Evolutionary conservation across 2,329 filamentous ascomycete species (phyloP), one percentile per base, ranked within the genome.

Genomic region (Seiridium cupressi): DNA sequence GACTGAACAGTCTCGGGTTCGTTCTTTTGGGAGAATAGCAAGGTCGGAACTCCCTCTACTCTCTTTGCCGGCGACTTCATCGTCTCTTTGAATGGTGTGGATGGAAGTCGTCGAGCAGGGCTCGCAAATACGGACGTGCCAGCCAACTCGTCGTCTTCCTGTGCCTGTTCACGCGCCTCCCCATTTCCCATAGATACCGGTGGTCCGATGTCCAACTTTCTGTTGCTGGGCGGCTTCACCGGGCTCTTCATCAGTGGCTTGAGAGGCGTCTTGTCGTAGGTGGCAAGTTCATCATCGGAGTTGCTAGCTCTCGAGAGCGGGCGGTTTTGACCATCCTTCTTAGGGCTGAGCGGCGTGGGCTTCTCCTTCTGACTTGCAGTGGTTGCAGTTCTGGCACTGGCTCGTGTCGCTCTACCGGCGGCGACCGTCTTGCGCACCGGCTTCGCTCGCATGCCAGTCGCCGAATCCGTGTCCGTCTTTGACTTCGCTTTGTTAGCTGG

Each of bases 281-380:
- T 78, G 35, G 81, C 81, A 42, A 88, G 79, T 70, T 88, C 85
- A 67, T 89, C 85, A 55, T 88, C 85, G 11, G 85, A 86, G 36
- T 77, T 76, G 35, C 69, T 67, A 56, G 83, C 82, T 64, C 74
- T 73, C 68, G 69, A 77, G 62, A 77, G 65, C 55, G 79, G 60
- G 18, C 61, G 76, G 65, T 88, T 76, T 74, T 87, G 84, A 46
- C 84, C 84, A 65, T 84, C 80, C 78, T 89, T 89, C 77, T 84
- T 88, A 74, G 85, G 85, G 74, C 85, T 88, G 57, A 89, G 75
- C 40, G 86, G 85, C 59, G 79, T 79, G 64, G 69, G 38, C 59
- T 79, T 80, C 46, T 76, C 71, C 59, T 73, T 71, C 59, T 76
- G 70, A 61, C 75, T 72, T 26, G 68, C 64, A 7, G 72, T 61